These are phyloP conservation scores for Talaromyces ruber DNA, from an alignment of 495 filamentous ascomycete species.

Conservation along the genomic window DNA sequence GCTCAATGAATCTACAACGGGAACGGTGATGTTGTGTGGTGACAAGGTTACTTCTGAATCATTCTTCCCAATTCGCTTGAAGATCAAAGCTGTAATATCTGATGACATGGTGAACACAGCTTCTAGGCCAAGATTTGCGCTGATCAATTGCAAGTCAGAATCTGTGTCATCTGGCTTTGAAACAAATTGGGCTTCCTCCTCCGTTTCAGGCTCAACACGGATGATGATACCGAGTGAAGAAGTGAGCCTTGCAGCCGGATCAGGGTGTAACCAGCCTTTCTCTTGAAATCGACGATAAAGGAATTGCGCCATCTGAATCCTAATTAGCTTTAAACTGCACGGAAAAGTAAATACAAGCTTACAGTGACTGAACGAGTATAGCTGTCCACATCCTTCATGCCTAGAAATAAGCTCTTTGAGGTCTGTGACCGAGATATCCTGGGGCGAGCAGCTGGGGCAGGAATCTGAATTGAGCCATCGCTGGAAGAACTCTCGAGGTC, in stretches of 20 bases:
- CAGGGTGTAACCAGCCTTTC: slow-evolving; percentile 21
- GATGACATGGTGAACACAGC: slow-evolving; percentile 31
- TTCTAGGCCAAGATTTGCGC: slow-evolving; percentile 14
- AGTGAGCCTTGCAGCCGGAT: slow-evolving; percentile 2
- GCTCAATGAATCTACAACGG: slow-evolving; percentile 21
- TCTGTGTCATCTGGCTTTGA: slow-evolving; percentile 1
- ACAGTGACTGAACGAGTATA: slow-evolving; percentile 6
- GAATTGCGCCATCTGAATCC: slow-evolving; percentile 7
- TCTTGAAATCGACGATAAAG: slow-evolving; percentile 8
- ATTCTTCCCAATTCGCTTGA: slow-evolving; percentile 20
- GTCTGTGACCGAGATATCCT: background rate
- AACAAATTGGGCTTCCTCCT: slow-evolving; percentile 7
- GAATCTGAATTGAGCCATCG: background rate
- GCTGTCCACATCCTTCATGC: slow-evolving; percentile 2
- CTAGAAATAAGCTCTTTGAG: background rate
- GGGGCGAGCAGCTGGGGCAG: background rate
- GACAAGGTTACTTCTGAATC: slow-evolving; percentile 23
- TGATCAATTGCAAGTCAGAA: slow-evolving; percentile 12
- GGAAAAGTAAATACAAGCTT: background rate
- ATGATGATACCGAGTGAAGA: background rate
- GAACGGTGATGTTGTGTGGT: slow-evolving; percentile 17
- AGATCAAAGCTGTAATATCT: slow-evolving; percentile 21
- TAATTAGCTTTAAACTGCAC: background rate
- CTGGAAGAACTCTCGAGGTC: background rate
- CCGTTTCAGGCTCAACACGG: background rate